These are phyloP conservation scores for Aspergillus fumigatus DNA, from an alignment of 2,329 filamentous ascomycete species.

Conservation along the genomic window DNA sequence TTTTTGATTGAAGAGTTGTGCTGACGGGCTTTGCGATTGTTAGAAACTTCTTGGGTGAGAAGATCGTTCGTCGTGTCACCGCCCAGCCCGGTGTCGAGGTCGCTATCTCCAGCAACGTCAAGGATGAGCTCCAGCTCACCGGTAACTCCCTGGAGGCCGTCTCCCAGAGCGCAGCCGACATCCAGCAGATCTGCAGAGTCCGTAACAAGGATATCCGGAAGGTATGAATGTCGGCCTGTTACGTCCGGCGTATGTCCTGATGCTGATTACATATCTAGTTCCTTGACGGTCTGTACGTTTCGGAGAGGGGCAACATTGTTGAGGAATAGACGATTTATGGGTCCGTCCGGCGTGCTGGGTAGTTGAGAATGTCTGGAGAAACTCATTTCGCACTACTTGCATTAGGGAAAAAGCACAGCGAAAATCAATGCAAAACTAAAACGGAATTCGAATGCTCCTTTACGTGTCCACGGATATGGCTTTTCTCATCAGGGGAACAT, in stretches of 20 bases:
- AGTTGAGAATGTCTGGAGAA: constrained; percentile 34
- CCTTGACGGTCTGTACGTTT: constrained; percentile 99
- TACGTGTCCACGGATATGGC: constrained; percentile 23
- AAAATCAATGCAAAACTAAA: constrained; percentile 32
- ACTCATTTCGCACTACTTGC: constrained; percentile 38
- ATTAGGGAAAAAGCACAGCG: constrained; percentile 36
- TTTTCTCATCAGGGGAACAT: constrained; percentile 22
- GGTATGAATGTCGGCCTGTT: constrained; percentile 47
- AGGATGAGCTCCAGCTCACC: constrained; percentile 91
- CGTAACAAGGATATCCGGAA: constrained; percentile 99
- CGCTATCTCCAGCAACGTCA: constrained; percentile 82
- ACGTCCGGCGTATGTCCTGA: neutral
- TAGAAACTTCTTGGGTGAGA: constrained; percentile 98
- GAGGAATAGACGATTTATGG: constrained; percentile 47
- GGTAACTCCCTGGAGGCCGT: constrained; percentile 97
- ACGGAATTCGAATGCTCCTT: constrained; percentile 22
- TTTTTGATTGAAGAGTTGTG: neutral
- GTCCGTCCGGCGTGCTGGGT: constrained; percentile 29
- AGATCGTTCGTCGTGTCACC: constrained; percentile 88
- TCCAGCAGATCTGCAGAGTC: constrained; percentile 99
- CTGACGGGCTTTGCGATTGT: constrained; percentile 30
- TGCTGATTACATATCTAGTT: constrained; percentile 55
- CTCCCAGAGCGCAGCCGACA: constrained; percentile 96
- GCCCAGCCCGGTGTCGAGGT: constrained; percentile 91
- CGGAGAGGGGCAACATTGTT: constrained; percentile 93